These are phyloP conservation scores for Hypericum androsaemum DNA, from an alignment of 345 rosid species.

Conservation along the genomic window DNA sequence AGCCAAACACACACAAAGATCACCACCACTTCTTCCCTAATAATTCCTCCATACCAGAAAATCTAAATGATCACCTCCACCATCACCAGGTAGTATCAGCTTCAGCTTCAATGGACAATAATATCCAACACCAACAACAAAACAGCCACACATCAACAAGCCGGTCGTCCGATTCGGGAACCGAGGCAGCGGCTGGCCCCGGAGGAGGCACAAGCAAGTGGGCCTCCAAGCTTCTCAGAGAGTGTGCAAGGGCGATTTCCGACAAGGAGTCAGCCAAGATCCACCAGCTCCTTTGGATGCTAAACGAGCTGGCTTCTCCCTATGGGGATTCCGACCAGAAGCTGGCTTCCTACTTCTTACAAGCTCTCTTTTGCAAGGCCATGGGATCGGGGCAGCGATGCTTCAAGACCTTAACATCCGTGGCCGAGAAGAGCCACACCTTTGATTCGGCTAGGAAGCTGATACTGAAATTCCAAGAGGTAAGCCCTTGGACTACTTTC, in stretches of 20 bases:
- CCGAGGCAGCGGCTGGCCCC: constrained; percentile 15
- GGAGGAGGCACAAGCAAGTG: constrained; percentile 26
- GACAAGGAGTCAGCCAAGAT: constrained; percentile 53
- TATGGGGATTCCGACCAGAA: constrained; percentile 74
- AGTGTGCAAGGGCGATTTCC: constrained; percentile 65
- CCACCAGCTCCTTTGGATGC: constrained; percentile 69
- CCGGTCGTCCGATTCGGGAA: constrained; percentile 35
- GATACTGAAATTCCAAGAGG: constrained; percentile 70
- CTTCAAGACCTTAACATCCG: constrained; percentile 54
- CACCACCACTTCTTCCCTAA: constrained; percentile 10
- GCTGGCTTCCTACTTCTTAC: constrained; percentile 56
- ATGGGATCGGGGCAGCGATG: constrained; percentile 53
- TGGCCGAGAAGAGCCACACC: constrained; percentile 45
- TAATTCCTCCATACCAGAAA: too few relatives aligned
- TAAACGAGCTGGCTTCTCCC: constrained; percentile 65
- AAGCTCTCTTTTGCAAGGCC: constrained; percentile 64
- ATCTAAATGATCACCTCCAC: constrained; percentile 3
- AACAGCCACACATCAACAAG: constrained; percentile 43
- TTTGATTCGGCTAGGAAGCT: constrained; percentile 55
- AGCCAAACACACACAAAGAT: constrained; percentile 10
- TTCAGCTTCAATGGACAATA: constrained; percentile 33
- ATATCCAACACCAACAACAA: constrained; percentile 15
- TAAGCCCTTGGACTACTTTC: constrained; percentile 76
- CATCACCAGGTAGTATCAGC: constrained; percentile 18
- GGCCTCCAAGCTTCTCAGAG: constrained; percentile 52